Conservation (phyloP, 805 yeast genomes). For the Ascoidea tarda region DNA sequence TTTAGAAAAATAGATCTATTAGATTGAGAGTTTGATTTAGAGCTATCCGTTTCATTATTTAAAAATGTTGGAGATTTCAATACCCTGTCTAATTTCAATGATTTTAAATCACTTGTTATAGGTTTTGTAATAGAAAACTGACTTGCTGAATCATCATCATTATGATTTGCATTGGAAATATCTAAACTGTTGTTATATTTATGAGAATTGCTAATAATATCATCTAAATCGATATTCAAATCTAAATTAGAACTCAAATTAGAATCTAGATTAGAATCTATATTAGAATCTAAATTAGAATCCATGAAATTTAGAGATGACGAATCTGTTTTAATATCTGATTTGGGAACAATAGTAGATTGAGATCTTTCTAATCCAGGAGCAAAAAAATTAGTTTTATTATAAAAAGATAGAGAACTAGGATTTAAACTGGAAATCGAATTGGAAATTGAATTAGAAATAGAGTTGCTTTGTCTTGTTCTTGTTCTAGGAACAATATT, state of each 20-base stretch:
- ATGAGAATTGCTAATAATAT: background rate
- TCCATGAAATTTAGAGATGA: background rate
- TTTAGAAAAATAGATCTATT: too few species aligned
- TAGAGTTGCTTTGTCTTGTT: background rate
- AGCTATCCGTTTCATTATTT: background rate
- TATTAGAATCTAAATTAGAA: background rate
- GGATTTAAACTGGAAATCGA: too few species aligned
- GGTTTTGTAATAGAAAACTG: background rate
- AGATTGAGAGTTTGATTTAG: background rate
- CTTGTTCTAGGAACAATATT: background rate
- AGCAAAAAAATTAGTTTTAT: too few species aligned
- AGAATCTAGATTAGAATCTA: too few species aligned
- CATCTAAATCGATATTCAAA: background rate
- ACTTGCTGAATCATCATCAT: background rate
- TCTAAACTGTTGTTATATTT: background rate
- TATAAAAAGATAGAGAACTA: background rate
- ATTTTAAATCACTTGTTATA: background rate
- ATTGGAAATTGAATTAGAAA: background rate
- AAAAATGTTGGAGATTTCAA: background rate
- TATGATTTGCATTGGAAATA: background rate
- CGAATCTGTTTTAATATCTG: background rate
- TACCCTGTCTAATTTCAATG: background rate
- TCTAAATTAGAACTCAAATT: too few species aligned
- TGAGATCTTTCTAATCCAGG: too few species aligned
- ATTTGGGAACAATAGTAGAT: background rate